These are phyloP conservation scores for Colletotrichum lentis DNA, from an alignment of 2,329 filamentous ascomycete genomes.

Conservation along the genomic window DNA sequence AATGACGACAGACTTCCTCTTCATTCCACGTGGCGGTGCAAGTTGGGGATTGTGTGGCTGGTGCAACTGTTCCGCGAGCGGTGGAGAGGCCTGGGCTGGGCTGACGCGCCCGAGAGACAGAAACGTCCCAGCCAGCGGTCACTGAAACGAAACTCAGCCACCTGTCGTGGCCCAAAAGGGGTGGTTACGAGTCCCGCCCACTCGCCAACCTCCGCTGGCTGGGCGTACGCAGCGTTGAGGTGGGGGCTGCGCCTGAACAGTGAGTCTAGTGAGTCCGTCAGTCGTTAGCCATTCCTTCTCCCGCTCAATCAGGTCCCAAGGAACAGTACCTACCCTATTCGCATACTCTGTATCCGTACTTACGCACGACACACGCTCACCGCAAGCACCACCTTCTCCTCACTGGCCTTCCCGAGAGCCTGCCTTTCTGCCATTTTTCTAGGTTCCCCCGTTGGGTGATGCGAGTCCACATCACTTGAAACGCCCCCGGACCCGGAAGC, in stretches of 20 bases:
- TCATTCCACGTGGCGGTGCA: slow-evolving; percentile 36
- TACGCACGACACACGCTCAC: slow-evolving; percentile 21
- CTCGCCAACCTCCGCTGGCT: slow-evolving; percentile 14
- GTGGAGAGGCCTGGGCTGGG: slow-evolving; percentile 17
- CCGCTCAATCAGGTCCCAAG: slow-evolving; percentile 26
- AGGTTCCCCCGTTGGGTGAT: slow-evolving; percentile 30
- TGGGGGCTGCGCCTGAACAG: slow-evolving; percentile 6
- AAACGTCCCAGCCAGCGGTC: no score
- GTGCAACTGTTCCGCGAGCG: background rate
- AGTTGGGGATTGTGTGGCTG: slow-evolving; percentile 22
- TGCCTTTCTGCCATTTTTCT: slow-evolving; percentile 20
- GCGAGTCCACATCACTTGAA: slow-evolving; percentile 38
- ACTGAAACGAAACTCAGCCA: slow-evolving; percentile 38
- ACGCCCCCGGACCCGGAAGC: slow-evolving; percentile 39
- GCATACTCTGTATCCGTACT: slow-evolving; percentile 2
- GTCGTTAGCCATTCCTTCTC: slow-evolving; percentile 21
- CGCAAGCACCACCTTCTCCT: slow-evolving; percentile 26
- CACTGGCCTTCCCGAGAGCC: slow-evolving; percentile 13
- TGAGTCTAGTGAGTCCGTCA: slow-evolving; percentile 8
- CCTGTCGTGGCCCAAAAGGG: slow-evolving; percentile 25
- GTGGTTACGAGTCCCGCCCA: slow-evolving; percentile 25
- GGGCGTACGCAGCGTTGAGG: slow-evolving; percentile 5
- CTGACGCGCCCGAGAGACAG: slow-evolving; percentile 30
- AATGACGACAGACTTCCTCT: slow-evolving; percentile 36
- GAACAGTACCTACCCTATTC: slow-evolving; percentile 29